These are phyloP conservation scores for Fusarium acutatum DNA, from an alignment of 2,329 filamentous ascomycete genomes.

Conservation along the genomic window DNA sequence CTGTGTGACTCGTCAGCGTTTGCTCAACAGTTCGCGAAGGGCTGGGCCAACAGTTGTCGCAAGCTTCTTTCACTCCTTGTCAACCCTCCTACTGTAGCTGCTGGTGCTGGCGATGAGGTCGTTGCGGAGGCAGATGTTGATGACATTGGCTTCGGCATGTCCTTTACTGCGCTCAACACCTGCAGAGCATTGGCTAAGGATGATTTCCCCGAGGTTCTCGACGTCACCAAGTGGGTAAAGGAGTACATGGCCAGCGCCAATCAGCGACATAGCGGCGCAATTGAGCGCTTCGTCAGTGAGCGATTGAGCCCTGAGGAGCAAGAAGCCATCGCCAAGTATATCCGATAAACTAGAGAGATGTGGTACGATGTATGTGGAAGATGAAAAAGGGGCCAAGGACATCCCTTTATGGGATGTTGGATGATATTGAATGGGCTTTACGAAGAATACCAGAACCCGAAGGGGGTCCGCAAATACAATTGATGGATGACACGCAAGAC, in stretches of 20 bases:
- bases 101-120: constrained; percentile 74
- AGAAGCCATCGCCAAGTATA: constrained; percentile 60
- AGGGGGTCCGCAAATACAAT: constrained; percentile 9
- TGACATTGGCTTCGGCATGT: constrained; percentile 92
- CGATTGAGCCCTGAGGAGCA: constrained; percentile 72
- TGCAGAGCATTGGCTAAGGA: constrained; percentile 79
- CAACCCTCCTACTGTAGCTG: constrained; percentile 78
- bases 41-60: constrained; percentile 91
- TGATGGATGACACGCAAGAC: neutral
- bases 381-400: neutral
- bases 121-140: constrained; percentile 92
- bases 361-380: neutral
- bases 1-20: constrained; percentile 88
- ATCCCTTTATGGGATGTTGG: neutral
- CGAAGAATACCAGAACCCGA: constrained; percentile 29
- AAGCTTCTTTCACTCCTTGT: constrained; percentile 88
- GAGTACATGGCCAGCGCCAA: constrained; percentile 82
- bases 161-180: constrained; percentile 92
- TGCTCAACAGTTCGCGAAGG: constrained; percentile 81
- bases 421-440: neutral
- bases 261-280: constrained; percentile 72
- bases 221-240: constrained; percentile 86
- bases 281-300: constrained; percentile 76
- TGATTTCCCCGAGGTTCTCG: constrained; percentile 84
- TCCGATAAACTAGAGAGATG: constrained; percentile 46